Percentiles rank a stretch among this genome's conserved stretches.
Conservation (phyloP, 2,329 filamentous ascomycete genomes). For the Botrytis fabae region DNA sequence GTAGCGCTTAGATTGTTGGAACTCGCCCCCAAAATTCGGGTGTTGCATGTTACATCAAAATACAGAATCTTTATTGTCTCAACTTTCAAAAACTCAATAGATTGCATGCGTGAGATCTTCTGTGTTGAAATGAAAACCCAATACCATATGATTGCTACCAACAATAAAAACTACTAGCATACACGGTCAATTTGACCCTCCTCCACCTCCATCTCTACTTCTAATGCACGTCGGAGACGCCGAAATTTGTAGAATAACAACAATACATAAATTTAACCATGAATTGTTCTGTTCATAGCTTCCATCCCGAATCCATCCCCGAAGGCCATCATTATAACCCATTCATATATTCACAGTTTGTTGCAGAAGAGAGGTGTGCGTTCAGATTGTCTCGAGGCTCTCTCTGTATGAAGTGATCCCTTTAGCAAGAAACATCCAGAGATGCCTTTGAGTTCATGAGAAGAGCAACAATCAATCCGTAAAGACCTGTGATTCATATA, state of each 20-base stretch:
- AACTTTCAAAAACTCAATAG: not conserved
- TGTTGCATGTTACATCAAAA: not conserved
- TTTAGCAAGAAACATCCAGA: slow-evolving; percentile 63
- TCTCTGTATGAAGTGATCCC: slow-evolving; percentile 28
- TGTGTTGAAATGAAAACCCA: slow-evolving; percentile 25
- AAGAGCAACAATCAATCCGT: slow-evolving; percentile 96
- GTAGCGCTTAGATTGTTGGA: not conserved
- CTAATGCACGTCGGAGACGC: slow-evolving; percentile 41
- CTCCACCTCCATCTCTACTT: slow-evolving; percentile 37
- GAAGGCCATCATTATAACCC: slow-evolving; percentile 35
- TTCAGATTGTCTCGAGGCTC: slow-evolving; percentile 36
- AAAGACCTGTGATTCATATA: slow-evolving; percentile 68
- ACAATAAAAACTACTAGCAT: slow-evolving; percentile 40
- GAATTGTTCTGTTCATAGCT: slow-evolving; percentile 29
- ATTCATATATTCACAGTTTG: slow-evolving; percentile 36
- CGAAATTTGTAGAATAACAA: slow-evolving; percentile 35
- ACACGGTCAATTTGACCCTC: slow-evolving; percentile 38
- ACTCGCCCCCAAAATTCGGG: not conserved
- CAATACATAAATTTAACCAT: slow-evolving; percentile 39
- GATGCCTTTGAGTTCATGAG: slow-evolving; percentile 97
- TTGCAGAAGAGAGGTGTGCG: slow-evolving; percentile 34
- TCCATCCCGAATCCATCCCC: slow-evolving; percentile 28
- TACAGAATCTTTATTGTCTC: not conserved
- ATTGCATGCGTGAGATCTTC: not conserved
- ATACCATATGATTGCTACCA: slow-evolving; percentile 34